Conservation (phyloP, 306 rosid species). For the Canavalia ensiformis region DNA sequence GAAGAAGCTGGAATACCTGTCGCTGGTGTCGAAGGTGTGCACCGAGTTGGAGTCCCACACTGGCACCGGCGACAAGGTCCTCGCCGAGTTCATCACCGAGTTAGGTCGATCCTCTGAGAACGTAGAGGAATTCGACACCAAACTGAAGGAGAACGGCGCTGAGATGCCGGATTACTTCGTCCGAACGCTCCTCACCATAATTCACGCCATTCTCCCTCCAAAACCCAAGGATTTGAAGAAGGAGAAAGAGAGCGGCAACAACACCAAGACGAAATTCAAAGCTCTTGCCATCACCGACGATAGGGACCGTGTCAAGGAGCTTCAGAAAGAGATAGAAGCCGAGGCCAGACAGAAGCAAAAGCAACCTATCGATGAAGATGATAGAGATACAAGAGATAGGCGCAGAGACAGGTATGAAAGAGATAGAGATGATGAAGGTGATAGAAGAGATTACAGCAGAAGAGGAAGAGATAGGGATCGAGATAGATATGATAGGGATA, state of each 20-base stretch:
- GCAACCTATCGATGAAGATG: conserved; percentile 39
- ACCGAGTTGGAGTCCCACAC: conserved; percentile 79
- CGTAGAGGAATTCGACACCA: conserved; percentile 68
- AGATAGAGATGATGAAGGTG: conserved; percentile 33
- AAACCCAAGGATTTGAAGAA: conserved; percentile 56
- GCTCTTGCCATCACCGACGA: conserved; percentile 71
- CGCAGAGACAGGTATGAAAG: conserved; percentile 50
- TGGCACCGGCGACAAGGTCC: conserved; percentile 75
- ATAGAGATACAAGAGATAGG: conserved; percentile 51
- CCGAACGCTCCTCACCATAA: conserved; percentile 63
- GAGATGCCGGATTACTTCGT: conserved; percentile 84
- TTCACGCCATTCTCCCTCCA: conserved; percentile 84
- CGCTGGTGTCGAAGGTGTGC: conserved; percentile 83
- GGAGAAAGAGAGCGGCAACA: conserved; percentile 31
- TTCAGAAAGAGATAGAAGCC: conserved; percentile 70
- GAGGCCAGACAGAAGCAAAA: conserved; percentile 55
- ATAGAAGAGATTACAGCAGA: conserved; percentile 4
- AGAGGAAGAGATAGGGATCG: conserved; percentile 36
- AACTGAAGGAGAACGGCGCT: conserved; percentile 76
- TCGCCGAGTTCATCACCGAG: conserved; percentile 83
- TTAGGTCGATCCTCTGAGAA: conserved; percentile 66
- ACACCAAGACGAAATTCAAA: conserved; percentile 55
- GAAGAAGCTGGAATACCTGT: conserved; percentile 77
- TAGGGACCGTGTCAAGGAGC: conserved; percentile 69
- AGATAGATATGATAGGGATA: not conserved